Conservation (phyloP, 1,284 basidiomycete species). For the Bjerkandera adusta region DNA sequence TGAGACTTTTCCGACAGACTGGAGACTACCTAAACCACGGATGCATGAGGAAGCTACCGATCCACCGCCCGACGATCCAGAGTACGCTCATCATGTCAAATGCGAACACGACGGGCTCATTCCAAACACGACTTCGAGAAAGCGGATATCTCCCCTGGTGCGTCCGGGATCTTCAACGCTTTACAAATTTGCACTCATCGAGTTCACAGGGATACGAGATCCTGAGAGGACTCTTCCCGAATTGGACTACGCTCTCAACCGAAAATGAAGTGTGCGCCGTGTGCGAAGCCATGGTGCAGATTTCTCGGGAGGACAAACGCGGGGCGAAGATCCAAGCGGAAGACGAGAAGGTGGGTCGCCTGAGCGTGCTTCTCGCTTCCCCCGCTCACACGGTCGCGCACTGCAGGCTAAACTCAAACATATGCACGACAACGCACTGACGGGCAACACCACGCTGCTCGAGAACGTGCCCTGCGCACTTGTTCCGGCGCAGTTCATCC, state of each 20-base stretch:
- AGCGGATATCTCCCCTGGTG: slow-evolving; percentile 60
- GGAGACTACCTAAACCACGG: slow-evolving; percentile 66
- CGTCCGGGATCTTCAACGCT: slow-evolving; percentile 13
- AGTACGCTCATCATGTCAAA: slow-evolving; percentile 54
- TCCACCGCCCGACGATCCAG: slow-evolving; percentile 58
- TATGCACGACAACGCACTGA: slow-evolving; percentile 55
- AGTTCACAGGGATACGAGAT: slow-evolving; percentile 49
- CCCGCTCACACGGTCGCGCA: slow-evolving; percentile 4
- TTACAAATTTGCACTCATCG: neutral
- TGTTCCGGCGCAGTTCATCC: slow-evolving; percentile 59
- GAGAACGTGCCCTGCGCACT: slow-evolving; percentile 54
- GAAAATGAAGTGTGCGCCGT: slow-evolving; percentile 52
- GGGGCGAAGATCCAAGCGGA: slow-evolving; percentile 60
- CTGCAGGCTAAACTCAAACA: slow-evolving; percentile 55
- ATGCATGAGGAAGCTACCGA: slow-evolving; percentile 66
- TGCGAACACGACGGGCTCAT: slow-evolving; percentile 69
- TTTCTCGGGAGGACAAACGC: slow-evolving; percentile 55
- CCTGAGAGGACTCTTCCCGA: slow-evolving; percentile 57
- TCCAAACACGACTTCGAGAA: slow-evolving; percentile 50
- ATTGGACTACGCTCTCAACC: slow-evolving; percentile 57
- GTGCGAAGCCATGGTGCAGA: slow-evolving; percentile 56
- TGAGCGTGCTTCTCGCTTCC: slow-evolving; percentile 13
- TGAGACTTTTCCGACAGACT: slow-evolving; percentile 45
- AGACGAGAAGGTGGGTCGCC: slow-evolving; percentile 64
- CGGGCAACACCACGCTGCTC: slow-evolving; percentile 41